Percentiles rank a stretch among this genome's conserved stretches.
These are phyloP conservation scores for Globisporangium radiosum DNA, from an alignment of 352 stramenopile species.

Conservation along the genomic window DNA sequence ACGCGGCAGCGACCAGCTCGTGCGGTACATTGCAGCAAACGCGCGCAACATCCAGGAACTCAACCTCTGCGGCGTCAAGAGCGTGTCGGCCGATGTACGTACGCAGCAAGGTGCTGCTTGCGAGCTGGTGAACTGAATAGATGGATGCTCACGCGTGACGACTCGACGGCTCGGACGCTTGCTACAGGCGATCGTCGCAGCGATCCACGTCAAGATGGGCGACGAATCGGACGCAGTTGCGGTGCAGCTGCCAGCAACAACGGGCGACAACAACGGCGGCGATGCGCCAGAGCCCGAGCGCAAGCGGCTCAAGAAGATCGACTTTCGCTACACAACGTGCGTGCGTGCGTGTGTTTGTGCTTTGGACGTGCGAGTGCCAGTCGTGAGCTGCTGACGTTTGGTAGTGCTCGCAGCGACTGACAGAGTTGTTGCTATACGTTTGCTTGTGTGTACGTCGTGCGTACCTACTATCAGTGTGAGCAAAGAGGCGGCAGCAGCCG, in stretches of 20 bases:
- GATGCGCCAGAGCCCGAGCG: conserved; percentile 55
- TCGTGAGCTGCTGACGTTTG: no score
- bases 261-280: conserved; percentile 9
- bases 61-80: conserved; percentile 85
- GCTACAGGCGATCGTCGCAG: conserved; percentile 49
- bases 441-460: conserved; percentile 1
- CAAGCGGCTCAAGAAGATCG: conserved; percentile 86
- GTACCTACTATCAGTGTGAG: conserved; percentile 40
- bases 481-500: conserved; percentile 65
- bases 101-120: not conserved
- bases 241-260: conserved; percentile 2
- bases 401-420: no score
- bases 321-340: conserved; percentile 87
- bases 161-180: no score
- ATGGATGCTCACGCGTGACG: no score
- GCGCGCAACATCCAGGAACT: conserved; percentile 81
- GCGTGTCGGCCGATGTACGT: conserved; percentile 67
- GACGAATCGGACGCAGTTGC: conserved; percentile 22
- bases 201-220: conserved; percentile 79
- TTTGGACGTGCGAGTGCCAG: not conserved
- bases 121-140: no score
- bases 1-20: conserved; percentile 57
- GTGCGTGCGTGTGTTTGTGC: conserved; percentile 6
- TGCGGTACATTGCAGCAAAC: conserved; percentile 65
- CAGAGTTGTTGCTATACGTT: no score